Evolutionary conservation across 2,329 filamentous ascomycete genomes (phyloP).

Genomic region (Fusarium chaquense): DNA sequence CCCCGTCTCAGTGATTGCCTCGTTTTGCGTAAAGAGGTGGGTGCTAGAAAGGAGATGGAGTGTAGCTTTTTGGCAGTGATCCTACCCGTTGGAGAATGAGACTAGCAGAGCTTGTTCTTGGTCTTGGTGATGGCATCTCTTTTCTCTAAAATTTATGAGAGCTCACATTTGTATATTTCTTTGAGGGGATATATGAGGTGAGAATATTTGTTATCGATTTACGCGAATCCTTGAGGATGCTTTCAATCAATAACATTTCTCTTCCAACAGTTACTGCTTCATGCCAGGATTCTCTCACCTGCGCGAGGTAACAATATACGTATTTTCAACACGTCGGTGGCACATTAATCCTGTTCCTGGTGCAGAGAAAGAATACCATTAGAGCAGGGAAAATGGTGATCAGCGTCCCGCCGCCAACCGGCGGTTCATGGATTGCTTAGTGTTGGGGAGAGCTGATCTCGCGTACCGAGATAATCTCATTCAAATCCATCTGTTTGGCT

Average conservation of each 20-base stretch:
- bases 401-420: slow-evolving; percentile 28
- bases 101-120: neutral
- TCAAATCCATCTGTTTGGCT: slow-evolving; percentile 1
- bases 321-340: slow-evolving; percentile 8
- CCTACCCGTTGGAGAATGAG: slow-evolving; percentile 27
- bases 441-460: slow-evolving; percentile 29
- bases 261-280: neutral
- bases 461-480: slow-evolving; percentile 37
- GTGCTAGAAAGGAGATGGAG: slow-evolving; percentile 41
- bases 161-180: slow-evolving; percentile 9
- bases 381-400: slow-evolving; percentile 40
- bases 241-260: slow-evolving; percentile 9
- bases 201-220: slow-evolving; percentile 5
- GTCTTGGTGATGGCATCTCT: slow-evolving; percentile 33
- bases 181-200: slow-evolving; percentile 3
- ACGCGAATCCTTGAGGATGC: slow-evolving; percentile 8
- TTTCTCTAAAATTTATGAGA: slow-evolving; percentile 3
- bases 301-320: neutral
- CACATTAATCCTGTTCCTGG: slow-evolving; percentile 28
- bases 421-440: slow-evolving; percentile 31
- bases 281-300: slow-evolving; percentile 8
- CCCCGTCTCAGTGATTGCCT: slow-evolving; percentile 47
- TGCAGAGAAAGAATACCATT: slow-evolving; percentile 1
- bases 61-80: slow-evolving; percentile 26
- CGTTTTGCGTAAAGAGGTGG: slow-evolving; percentile 44